Evolutionary conservation across 768 basidiomycete species (phyloP).

Genomic region (Hypholoma sublateritium): DNA sequence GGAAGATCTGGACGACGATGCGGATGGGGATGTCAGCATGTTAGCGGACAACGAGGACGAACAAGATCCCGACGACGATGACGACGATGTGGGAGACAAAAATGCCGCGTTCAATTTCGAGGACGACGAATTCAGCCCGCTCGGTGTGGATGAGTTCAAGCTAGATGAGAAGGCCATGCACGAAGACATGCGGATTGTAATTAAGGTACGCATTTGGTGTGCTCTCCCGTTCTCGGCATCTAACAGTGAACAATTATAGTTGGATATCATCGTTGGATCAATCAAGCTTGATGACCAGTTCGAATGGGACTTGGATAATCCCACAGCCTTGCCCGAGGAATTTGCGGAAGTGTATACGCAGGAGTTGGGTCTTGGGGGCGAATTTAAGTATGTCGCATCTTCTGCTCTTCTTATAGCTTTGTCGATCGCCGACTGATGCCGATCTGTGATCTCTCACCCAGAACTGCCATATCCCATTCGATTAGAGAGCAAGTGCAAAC

Average conservation of each 20-base stretch:
- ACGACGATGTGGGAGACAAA: constrained; percentile 22
- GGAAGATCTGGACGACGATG: constrained; percentile 25
- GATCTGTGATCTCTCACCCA: constrained; percentile 28
- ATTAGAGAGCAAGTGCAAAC: constrained; percentile 94
- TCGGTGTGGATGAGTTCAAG: constrained; percentile 60
- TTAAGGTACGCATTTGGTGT: constrained; percentile 64
- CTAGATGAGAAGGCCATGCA: constrained; percentile 63
- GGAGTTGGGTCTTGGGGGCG: constrained; percentile 87
- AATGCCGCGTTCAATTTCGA: constrained; percentile 33
- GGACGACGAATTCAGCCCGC: constrained; percentile 34
- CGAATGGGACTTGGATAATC: constrained; percentile 93
- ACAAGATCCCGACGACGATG: not conserved
- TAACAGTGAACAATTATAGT: constrained; percentile 40
- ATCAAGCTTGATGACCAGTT: constrained; percentile 96
- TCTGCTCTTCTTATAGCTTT: not conserved
- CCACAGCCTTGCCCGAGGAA: constrained; percentile 81
- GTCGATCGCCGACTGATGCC: constrained; percentile 2
- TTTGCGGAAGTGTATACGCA: constrained; percentile 86
- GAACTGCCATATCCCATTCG: constrained; percentile 92
- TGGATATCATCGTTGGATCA: constrained; percentile 92
- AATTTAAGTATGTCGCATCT: constrained; percentile 73
- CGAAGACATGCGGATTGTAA: constrained; percentile 89
- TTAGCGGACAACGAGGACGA: constrained; percentile 23
- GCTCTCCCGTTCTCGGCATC: constrained; percentile 2
- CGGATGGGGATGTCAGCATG: constrained; percentile 21